These are phyloP conservation scores for Eucalyptus camaldulensis DNA, from an alignment of 345 rosid genomes.

Conservation along the genomic window DNA sequence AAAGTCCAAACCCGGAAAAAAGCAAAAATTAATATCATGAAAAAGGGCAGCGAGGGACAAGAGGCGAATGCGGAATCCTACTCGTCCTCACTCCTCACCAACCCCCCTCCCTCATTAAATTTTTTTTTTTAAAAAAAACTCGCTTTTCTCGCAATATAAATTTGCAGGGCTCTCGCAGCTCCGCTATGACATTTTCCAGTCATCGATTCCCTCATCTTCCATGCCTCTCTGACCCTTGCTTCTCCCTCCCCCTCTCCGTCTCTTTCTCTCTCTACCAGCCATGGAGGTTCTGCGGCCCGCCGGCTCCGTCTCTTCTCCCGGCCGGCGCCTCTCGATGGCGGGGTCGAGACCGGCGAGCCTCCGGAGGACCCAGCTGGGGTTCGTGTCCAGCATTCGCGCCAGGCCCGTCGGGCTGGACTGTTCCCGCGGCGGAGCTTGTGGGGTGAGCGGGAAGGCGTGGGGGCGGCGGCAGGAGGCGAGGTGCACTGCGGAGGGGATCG, in stretches of 20 bases:
- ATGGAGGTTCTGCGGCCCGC: background rate
- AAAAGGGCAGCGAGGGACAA: too few relatives aligned
- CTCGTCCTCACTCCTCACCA: background rate
- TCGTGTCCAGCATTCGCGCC: background rate
- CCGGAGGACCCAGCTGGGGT: constrained; percentile 9
- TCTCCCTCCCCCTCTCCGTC: background rate
- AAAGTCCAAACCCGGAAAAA: background rate
- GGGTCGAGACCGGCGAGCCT: background rate
- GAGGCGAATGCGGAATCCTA: too few relatives aligned
- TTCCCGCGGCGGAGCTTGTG: background rate
- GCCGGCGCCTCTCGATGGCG: background rate
- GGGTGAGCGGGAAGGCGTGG: background rate
- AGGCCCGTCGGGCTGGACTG: background rate
- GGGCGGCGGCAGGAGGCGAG: background rate
- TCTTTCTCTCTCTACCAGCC: background rate
- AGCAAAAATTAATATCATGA: too few relatives aligned
- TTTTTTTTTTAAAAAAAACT: too few relatives aligned
- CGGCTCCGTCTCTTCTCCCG: background rate
- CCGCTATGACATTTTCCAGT: background rate
- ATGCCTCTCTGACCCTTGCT: background rate
- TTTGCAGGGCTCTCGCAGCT: background rate
- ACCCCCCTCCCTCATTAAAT: background rate
- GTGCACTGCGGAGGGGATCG: constrained; percentile 77
- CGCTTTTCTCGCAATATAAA: background rate
- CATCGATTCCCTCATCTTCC: constrained; percentile 5